Evolutionary conservation across 202 grass and related monocot genomes (phyloP).

Genomic region (Panicum hallii): DNA sequence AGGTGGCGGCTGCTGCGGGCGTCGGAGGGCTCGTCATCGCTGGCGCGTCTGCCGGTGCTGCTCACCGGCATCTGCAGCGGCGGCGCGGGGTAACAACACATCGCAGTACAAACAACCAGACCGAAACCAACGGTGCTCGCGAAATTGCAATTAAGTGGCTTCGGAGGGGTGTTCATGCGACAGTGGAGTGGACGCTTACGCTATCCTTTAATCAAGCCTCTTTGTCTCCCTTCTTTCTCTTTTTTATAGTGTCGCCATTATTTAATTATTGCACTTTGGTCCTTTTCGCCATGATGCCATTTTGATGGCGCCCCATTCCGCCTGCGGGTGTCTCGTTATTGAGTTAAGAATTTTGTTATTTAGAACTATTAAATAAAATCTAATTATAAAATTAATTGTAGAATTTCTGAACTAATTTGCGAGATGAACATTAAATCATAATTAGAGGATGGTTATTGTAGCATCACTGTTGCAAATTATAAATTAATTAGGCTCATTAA

Average conservation of each 20-base stretch:
- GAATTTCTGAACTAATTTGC: no score
- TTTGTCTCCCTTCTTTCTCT: neutral
- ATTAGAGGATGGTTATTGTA: no score
- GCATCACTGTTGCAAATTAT: no score
- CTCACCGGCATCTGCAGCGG: constrained; percentile 84
- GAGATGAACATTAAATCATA: no score
- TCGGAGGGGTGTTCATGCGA: constrained; percentile 4
- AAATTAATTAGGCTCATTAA: no score
- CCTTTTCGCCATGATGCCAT: constrained; percentile 17
- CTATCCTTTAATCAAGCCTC: constrained; percentile 1
- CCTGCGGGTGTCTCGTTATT: no score
- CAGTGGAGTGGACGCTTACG: neutral
- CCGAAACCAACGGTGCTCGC: neutral
- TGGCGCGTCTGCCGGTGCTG: constrained; percentile 65
- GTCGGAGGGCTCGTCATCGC: constrained; percentile 30
- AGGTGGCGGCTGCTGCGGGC: constrained; percentile 44
- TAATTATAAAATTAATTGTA: no score
- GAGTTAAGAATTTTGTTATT: no score
- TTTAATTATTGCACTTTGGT: constrained; percentile 31
- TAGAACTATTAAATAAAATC: no score
- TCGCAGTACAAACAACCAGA: no score
- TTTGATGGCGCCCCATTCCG: constrained; percentile 7
- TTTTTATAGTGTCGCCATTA: neutral
- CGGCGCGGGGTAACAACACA: constrained; percentile 40
- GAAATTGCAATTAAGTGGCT: constrained; percentile 5